These are phyloP conservation scores for Baorangia bicolor DNA, from an alignment of 768 basidiomycete species.

Conservation along the genomic window DNA sequence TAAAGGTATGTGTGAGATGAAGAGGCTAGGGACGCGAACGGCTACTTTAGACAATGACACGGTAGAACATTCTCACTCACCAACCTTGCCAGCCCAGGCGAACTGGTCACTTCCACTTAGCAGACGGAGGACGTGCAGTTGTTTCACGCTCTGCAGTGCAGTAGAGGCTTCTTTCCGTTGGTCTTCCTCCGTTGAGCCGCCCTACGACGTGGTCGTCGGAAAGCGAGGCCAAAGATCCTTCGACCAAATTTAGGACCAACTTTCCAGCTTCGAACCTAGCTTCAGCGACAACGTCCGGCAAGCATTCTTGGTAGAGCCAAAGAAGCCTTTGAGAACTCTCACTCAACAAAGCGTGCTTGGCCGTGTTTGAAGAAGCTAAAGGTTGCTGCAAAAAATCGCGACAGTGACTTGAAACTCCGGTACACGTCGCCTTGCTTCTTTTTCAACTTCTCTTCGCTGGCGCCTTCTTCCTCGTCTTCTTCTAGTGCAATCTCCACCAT, in stretches of 20 bases:
- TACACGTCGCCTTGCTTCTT: constrained; percentile 69
- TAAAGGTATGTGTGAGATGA: constrained; percentile 65
- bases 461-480: constrained; percentile 59
- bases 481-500: constrained; percentile 53
- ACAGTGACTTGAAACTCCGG: constrained; percentile 88
- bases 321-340: constrained; percentile 81
- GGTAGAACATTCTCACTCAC: constrained; percentile 40
- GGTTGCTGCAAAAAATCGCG: constrained; percentile 70
- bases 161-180: constrained; percentile 13
- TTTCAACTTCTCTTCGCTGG: constrained; percentile 65
- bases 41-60: background rate
- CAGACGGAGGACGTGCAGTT: constrained; percentile 75
- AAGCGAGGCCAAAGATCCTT: constrained; percentile 27
- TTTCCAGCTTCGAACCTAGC: constrained; percentile 86
- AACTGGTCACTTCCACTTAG: constrained; percentile 81
- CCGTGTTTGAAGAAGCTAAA: constrained; percentile 31
- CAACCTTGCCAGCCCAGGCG: constrained; percentile 70
- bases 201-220: constrained; percentile 8
- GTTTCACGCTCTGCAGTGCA: constrained; percentile 54
- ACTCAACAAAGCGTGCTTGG: constrained; percentile 59
- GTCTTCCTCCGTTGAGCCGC: constrained; percentile 5
- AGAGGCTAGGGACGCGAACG: constrained; percentile 30
- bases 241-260: constrained; percentile 52
- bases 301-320: constrained; percentile 79
- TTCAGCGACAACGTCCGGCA: constrained; percentile 75